Conservation (phyloP, 2,329 filamentous ascomycete species). For the Amesomyces nigricolor region DNA sequence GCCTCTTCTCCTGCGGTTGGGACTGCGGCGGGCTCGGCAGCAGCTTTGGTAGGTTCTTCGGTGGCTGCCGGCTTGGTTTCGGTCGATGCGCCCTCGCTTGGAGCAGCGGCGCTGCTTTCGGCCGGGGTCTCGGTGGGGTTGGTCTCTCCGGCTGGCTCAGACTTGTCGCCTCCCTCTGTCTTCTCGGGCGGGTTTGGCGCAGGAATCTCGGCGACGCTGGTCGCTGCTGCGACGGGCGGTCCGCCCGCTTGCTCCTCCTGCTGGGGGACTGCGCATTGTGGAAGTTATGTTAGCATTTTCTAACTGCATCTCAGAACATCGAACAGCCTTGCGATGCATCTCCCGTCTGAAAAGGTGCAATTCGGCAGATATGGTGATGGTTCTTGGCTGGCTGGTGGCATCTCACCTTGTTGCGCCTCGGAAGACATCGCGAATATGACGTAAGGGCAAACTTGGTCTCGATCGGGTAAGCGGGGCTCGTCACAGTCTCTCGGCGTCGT, state of each 20-base stretch:
- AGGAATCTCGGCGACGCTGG: constrained; percentile 10
- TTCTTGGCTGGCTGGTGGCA: background rate
- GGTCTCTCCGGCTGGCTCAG: background rate
- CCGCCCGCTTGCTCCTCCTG: constrained; percentile 7
- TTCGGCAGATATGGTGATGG: background rate
- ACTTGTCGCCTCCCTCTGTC: background rate
- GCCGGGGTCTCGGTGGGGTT: background rate
- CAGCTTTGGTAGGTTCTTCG: background rate
- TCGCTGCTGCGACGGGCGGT: constrained; percentile 7
- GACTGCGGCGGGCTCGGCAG: constrained; percentile 1
- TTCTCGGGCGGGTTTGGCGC: constrained; percentile 6
- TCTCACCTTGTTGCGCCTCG: constrained; percentile 25
- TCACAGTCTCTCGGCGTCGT: background rate
- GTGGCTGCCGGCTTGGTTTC: background rate
- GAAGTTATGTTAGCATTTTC: too few species aligned
- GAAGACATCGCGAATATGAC: constrained; percentile 28
- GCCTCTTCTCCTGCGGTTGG: background rate
- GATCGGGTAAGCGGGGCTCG: background rate
- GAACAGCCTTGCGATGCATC: background rate
- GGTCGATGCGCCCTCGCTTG: background rate
- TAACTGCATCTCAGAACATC: background rate
- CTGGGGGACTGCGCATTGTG: constrained; percentile 4
- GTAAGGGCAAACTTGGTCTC: constrained; percentile 19
- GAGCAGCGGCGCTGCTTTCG: background rate
- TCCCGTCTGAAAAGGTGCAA: background rate